These are phyloP conservation scores for Fraxinus angustifolia DNA, from an alignment of 305 asterid genomes.

Conservation along the genomic window DNA sequence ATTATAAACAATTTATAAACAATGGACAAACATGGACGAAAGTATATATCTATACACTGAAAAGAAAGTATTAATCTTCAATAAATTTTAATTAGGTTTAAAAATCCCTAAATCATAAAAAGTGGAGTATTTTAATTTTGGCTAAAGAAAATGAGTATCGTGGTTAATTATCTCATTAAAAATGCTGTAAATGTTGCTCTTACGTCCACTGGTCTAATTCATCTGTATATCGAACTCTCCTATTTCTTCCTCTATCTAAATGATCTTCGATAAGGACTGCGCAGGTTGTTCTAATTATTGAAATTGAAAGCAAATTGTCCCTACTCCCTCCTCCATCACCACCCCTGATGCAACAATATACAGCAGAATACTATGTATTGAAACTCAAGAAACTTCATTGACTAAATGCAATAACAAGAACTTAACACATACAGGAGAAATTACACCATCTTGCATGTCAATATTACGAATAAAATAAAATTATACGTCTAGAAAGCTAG, in stretches of 20 bases:
- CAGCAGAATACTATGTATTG: not conserved
- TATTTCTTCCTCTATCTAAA: not conserved
- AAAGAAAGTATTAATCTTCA: not conserved
- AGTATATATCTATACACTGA: too few species aligned
- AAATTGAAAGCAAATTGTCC: not conserved
- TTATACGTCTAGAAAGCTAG: not conserved
- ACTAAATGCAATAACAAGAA: not conserved
- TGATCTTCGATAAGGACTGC: not conserved
- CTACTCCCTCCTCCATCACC: not conserved
- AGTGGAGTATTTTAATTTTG: not conserved
- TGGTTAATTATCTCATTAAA: not conserved
- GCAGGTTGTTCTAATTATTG: not conserved
- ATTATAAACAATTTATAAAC: too few species aligned
- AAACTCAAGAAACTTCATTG: not conserved
- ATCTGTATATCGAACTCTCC: not conserved
- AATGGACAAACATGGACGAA: too few species aligned
- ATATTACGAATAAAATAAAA: not conserved
- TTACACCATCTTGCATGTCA: not conserved
- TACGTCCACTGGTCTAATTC: too few species aligned
- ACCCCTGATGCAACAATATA: not conserved
- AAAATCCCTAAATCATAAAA: not conserved
- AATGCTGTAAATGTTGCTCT: too few species aligned
- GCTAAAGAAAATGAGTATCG: not conserved
- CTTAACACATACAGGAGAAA: not conserved
- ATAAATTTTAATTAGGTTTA: not conserved